Base-by-base conservation (phyloP, 163 green algal genomes). In the Chloromonas sp. region DNA sequence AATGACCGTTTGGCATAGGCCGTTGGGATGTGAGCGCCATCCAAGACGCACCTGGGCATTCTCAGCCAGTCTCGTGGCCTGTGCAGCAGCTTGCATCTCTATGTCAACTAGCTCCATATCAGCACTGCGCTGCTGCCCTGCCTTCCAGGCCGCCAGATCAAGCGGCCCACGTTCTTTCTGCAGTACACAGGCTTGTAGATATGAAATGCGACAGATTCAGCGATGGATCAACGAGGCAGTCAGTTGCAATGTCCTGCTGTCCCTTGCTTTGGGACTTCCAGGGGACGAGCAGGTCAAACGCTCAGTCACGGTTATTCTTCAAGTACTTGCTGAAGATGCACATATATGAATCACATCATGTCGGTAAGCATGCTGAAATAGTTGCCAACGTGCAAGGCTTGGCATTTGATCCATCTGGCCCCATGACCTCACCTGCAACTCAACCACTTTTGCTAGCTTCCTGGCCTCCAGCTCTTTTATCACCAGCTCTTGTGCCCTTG, bases 351-450 rank as follows among this genome's bases (percentile, higher is more conserved):
- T 76, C 11, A 76, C 5, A 11, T 8, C 66, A 76, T n/a, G 66
- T 76, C 8, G 11, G 66, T 8, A 8, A 76, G 11, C 8, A 76
- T 8, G 66, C 66, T 76, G 66, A 11, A 8, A 76, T n/a, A 8
- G 8, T 11, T 76, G 66, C 8, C 11, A 11, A 8, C 11, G 66
- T 84, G 57, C 1, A 59, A 84, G n/a, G 13, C 36, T 61, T 15
- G 57, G 13, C 60, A 74, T 82, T 3, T 81, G 36, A 13, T 2
- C 58, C 61, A n/a, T 1, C 60, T 57, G 70, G n/a, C 61, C 11
- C 60, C 81, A 84, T 11, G 13, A 58, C 59, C 82, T 66, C 71
- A 92, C 89, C 87, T 92, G 89, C 74, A 92, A 77, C 14, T 86
- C 82, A 77, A 88, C 13, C 84, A 87, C 71, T 66, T 88, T 88